These are phyloP conservation scores for Pythium utonaiense DNA, from an alignment of 352 stramenopile genomes.

Conservation along the genomic window DNA sequence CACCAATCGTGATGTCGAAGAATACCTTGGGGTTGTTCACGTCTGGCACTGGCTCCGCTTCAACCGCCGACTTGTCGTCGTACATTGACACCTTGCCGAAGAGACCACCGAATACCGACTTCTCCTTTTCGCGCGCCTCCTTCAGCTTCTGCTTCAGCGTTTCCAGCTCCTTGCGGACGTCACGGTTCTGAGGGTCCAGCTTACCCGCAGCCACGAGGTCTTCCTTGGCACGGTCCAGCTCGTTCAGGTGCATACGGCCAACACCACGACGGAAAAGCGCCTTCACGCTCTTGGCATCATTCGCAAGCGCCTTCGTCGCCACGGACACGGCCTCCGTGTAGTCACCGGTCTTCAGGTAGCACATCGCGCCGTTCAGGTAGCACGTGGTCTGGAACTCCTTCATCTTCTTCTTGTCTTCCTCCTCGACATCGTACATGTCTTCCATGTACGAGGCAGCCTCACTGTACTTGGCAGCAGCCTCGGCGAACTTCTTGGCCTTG, in stretches of 20 bases:
- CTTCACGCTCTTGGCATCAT: conserved; percentile 81
- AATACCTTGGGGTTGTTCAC: conserved; percentile 96
- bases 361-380: conserved; percentile 94
- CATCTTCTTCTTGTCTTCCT: conserved; percentile 82
- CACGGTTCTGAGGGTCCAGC: conserved; percentile 75
- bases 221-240: conserved; percentile 85
- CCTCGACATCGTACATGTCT: conserved; percentile 83
- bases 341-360: conserved; percentile 90
- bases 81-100: conserved; percentile 98
- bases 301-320: conserved; percentile 78
- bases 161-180: conserved; percentile 75
- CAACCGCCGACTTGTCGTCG: conserved; percentile 93
- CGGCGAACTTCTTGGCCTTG: conserved; percentile 82
- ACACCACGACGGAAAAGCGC: conserved; percentile 83
- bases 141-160: conserved; percentile 84
- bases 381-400: conserved; percentile 88
- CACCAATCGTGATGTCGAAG: conserved; percentile 96
- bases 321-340: conserved; percentile 86
- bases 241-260: conserved; percentile 79
- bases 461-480: conserved; percentile 86
- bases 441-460: conserved; percentile 82
- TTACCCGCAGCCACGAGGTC: conserved; percentile 82
- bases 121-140: conserved; percentile 94
- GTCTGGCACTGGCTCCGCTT: conserved; percentile 51
- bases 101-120: conserved; percentile 93